Evolutionary conservation across 2,329 filamentous ascomycete genomes (phyloP).

Genomic region (Plectosphaerella cucumerina): DNA sequence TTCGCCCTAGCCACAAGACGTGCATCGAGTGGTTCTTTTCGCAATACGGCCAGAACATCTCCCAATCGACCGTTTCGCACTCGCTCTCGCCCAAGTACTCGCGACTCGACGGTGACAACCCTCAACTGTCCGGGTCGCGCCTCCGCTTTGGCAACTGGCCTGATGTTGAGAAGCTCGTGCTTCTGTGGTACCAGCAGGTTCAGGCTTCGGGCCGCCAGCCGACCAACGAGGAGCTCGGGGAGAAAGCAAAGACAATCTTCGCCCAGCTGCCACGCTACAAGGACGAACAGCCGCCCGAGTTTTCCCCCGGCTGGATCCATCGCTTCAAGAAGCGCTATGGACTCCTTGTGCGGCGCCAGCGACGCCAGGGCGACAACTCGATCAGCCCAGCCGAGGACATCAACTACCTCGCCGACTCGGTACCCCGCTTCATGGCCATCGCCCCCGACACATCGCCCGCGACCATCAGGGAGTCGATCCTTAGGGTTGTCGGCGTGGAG

Average conservation of each 20-base stretch:
- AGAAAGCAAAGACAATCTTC: slow-evolving; percentile 59
- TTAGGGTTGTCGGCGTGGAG: slow-evolving; percentile 52
- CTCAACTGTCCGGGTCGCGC: slow-evolving; percentile 57
- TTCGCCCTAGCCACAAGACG: slow-evolving; percentile 55
- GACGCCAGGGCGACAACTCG: slow-evolving; percentile 43
- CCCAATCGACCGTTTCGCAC: slow-evolving; percentile 60
- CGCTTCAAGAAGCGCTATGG: slow-evolving; percentile 62
- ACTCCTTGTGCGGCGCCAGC: slow-evolving; percentile 51
- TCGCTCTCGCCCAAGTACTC: slow-evolving; percentile 59
- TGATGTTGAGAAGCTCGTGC: slow-evolving; percentile 55
- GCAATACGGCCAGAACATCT: slow-evolving; percentile 57
- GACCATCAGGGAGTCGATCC: slow-evolving; percentile 53
- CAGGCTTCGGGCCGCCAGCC: slow-evolving; percentile 50
- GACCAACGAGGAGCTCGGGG: slow-evolving; percentile 58
- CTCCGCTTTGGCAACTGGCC: slow-evolving; percentile 62
- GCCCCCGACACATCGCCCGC: slow-evolving; percentile 54
- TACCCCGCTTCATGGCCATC: slow-evolving; percentile 56
- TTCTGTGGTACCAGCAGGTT: slow-evolving; percentile 51
- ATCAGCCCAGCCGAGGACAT: slow-evolving; percentile 51
- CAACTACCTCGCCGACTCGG: slow-evolving; percentile 54
- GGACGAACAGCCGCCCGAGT: slow-evolving; percentile 56
- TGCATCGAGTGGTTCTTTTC: slow-evolving; percentile 60
- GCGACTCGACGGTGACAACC: slow-evolving; percentile 54
- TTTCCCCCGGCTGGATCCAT: slow-evolving; percentile 61
- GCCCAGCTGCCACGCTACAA: slow-evolving; percentile 55